Percentiles rank a stretch among this genome's conserved stretches.
Conservation (phyloP, 202 grass and related monocot genomes). For the Carex arenaria region DNA sequence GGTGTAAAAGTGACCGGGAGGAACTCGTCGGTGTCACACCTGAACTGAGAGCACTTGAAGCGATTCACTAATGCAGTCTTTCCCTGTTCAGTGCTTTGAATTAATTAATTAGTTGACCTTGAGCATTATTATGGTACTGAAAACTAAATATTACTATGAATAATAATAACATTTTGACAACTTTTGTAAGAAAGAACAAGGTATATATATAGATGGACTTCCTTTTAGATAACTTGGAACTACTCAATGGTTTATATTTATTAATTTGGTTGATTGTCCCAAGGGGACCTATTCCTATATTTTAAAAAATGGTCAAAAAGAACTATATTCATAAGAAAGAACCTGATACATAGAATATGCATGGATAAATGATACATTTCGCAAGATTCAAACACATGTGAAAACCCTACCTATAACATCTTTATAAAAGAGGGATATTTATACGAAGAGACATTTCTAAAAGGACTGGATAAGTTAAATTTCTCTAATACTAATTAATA, state of each 20-base stretch:
- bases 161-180: not conserved
- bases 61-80: conserved; percentile 24
- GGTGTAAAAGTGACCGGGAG: conserved; percentile 51
- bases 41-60: conserved; percentile 29
- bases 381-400: not conserved
- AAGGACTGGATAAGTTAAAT: no score
- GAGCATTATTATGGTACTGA: not conserved
- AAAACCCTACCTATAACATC: not conserved
- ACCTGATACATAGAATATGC: not conserved
- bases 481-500: no score
- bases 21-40: conserved; percentile 37
- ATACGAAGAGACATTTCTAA: not conserved
- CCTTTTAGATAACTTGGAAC: no score
- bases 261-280: not conserved
- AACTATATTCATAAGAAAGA: not conserved
- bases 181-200: not conserved
- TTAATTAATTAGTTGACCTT: not conserved
- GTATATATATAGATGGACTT: no score
- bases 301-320: not conserved
- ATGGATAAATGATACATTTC: not conserved
- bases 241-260: not conserved
- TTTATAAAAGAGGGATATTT: no score
- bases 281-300: not conserved
- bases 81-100: conserved; percentile 31
- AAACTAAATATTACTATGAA: not conserved